These are phyloP conservation scores for Pseudonitzschia multistriata DNA, from an alignment of 108 stramenopile species.

Conservation along the genomic window DNA sequence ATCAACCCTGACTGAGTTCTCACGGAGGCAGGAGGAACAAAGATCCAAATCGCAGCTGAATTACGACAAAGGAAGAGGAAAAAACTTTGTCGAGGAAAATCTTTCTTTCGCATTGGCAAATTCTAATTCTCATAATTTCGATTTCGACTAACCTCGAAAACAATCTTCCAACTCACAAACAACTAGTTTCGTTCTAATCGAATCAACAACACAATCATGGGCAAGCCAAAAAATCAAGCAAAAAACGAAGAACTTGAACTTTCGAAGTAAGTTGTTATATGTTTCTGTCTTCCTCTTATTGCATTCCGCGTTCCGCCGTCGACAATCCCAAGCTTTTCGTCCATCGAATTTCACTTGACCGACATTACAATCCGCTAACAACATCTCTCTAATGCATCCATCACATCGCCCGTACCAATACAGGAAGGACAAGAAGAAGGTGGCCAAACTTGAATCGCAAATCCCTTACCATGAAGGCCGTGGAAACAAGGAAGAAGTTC, in stretches of 20 bases:
- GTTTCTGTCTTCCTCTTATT: background rate
- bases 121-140: constrained; percentile 3
- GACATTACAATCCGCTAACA: background rate
- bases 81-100: background rate
- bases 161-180: background rate
- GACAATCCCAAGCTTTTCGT: background rate
- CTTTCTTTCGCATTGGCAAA: constrained; percentile 10
- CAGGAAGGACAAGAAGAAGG: constrained; percentile 88
- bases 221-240: constrained; percentile 32
- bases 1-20: background rate
- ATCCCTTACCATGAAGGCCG: constrained; percentile 86
- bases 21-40: background rate
- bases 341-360: background rate
- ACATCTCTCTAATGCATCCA: constrained; percentile 15
- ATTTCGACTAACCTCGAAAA: constrained; percentile 1
- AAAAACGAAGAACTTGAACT: constrained; percentile 68
- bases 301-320: constrained; percentile 1
- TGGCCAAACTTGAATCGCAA: constrained; percentile 69
- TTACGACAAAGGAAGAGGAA: constrained; percentile 9
- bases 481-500: constrained; percentile 78
- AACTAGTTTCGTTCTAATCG: too few relatives aligned
- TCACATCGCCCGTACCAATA: background rate
- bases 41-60: background rate
- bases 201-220: constrained; percentile 23
- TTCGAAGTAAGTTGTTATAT: constrained; percentile 53